Evolutionary conservation across 2,329 filamentous ascomycete species (phyloP).

Genomic region (Claviceps cyperi): DNA sequence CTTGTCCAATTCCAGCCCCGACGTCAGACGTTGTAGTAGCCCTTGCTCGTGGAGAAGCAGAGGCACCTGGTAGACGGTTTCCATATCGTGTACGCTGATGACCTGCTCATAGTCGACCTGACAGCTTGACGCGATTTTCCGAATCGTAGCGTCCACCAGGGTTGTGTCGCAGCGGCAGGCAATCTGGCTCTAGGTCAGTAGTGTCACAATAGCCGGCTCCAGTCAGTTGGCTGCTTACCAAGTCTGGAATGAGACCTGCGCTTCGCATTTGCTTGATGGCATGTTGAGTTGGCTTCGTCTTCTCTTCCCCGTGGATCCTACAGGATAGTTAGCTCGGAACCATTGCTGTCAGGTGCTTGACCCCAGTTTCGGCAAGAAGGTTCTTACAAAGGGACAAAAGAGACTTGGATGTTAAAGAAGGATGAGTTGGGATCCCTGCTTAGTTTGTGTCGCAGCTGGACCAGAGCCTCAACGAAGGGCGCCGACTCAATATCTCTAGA

Average conservation of each 20-base stretch:
- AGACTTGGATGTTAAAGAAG: constrained; percentile 81
- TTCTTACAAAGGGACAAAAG: constrained; percentile 55
- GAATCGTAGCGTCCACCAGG: constrained; percentile 57
- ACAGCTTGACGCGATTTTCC: constrained; percentile 82
- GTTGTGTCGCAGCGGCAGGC: constrained; percentile 78
- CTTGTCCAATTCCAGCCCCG: constrained; percentile 49
- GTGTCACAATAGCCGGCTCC: too few species aligned
- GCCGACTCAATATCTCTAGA: constrained; percentile 62
- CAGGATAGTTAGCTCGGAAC: not conserved
- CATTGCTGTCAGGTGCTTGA: not conserved
- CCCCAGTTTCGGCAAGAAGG: not conserved
- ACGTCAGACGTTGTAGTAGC: constrained; percentile 51
- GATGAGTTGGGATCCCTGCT: constrained; percentile 47
- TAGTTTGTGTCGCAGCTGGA: constrained; percentile 57
- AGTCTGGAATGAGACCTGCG: constrained; percentile 56
- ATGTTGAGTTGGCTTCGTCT: constrained; percentile 93
- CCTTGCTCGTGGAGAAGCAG: constrained; percentile 66
- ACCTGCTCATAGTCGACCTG: constrained; percentile 78
- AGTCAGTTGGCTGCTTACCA: constrained; percentile 32
- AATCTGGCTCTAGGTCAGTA: constrained; percentile 38
- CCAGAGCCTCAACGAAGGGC: constrained; percentile 78
- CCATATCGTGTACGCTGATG: constrained; percentile 76
- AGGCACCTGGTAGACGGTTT: constrained; percentile 87
- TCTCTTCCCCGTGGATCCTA: constrained; percentile 50
- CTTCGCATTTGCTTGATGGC: constrained; percentile 75